phyloP scores from a whole-genome alignment of 2,329 filamentous ascomycete species.

The Lecanicillium sp. region DNA sequence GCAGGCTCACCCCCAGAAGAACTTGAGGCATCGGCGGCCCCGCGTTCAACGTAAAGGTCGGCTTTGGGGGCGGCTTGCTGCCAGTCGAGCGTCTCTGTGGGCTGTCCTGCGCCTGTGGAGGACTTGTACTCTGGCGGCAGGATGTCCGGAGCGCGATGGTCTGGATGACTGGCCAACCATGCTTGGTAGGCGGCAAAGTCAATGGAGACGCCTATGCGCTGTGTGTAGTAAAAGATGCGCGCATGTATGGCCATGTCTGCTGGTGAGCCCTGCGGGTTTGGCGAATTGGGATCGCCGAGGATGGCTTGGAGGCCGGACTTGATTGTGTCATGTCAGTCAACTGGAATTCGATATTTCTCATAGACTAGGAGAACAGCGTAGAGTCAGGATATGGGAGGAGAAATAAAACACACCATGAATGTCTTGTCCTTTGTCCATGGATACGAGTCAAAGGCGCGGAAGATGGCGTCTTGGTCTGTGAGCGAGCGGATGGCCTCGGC shows the following conservation, averaged over 20 bases:
- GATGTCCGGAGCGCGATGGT: constrained; percentile 25
- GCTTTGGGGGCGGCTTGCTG: constrained; percentile 41
- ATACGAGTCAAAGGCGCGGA: constrained; percentile 56
- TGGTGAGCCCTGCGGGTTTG: constrained; percentile 39
- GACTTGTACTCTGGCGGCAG: constrained; percentile 25
- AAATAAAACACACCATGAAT: constrained; percentile 48
- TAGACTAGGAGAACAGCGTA: no score
- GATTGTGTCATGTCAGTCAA: neutral
- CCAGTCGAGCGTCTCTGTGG: constrained; percentile 30
- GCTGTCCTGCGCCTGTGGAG: constrained; percentile 3
- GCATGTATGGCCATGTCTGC: constrained; percentile 56
- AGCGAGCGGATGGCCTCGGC: constrained; percentile 31
- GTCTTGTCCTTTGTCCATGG: constrained; percentile 60
- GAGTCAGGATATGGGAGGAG: no score
- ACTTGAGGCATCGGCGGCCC: constrained; percentile 13
- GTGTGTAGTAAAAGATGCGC: constrained; percentile 59
- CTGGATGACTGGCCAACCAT: constrained; percentile 42
- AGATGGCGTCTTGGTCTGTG: constrained; percentile 36
- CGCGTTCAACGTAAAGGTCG: constrained; percentile 37
- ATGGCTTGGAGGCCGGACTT: constrained; percentile 57
- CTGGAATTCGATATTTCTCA: no score
- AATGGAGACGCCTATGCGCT: constrained; percentile 42
- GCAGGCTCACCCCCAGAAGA: constrained; percentile 44
- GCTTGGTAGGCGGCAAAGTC: constrained; percentile 61
- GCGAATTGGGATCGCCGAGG: constrained; percentile 43